phyloP scores from a whole-genome alignment of 768 basidiomycete genomes.

The Lentinus brumalis region DNA sequence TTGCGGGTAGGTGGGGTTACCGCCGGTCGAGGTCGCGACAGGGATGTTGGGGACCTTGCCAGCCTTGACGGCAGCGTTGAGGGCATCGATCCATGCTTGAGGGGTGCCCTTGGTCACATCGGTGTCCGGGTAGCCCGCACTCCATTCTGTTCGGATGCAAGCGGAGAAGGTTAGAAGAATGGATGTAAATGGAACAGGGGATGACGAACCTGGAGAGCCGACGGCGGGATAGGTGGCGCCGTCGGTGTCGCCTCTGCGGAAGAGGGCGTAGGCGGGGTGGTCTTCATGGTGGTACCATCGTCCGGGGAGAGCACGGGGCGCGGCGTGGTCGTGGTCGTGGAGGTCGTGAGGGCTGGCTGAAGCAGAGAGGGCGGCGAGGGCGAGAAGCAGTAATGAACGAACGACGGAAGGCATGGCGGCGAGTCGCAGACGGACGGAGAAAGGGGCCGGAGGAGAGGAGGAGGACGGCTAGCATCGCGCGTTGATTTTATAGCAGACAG shows the following conservation, averaged over 20 bases:
- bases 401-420: conserved; percentile 38
- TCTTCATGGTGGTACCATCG: conserved; percentile 64
- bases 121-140: conserved; percentile 57
- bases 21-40: conserved; percentile 39
- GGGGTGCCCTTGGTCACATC: conserved; percentile 58
- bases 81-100: conserved; percentile 68
- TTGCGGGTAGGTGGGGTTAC: conserved; percentile 40
- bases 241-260: conserved; percentile 55
- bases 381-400: conserved; percentile 38
- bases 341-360: conserved; percentile 22
- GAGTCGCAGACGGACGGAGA: conserved; percentile 7
- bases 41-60: conserved; percentile 77
- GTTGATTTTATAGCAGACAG: conserved; percentile 1
- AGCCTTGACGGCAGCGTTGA: conserved; percentile 63
- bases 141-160: conserved; percentile 51
- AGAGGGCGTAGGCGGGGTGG: conserved; percentile 64
- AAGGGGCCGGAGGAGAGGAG: conserved; percentile 44
- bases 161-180: conserved; percentile 1
- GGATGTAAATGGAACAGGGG: background rate
- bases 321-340: conserved; percentile 24
- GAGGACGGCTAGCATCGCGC: conserved; percentile 27
- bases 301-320: conserved; percentile 29
- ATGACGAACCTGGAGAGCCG: conserved; percentile 57
- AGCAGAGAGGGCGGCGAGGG: conserved; percentile 13
- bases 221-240: conserved; percentile 53